Percentiles rank a stretch among this genome's conserved stretches.
phyloP scores from a whole-genome alignment of 805 yeast genomes.

The Starmerella geochares region DNA sequence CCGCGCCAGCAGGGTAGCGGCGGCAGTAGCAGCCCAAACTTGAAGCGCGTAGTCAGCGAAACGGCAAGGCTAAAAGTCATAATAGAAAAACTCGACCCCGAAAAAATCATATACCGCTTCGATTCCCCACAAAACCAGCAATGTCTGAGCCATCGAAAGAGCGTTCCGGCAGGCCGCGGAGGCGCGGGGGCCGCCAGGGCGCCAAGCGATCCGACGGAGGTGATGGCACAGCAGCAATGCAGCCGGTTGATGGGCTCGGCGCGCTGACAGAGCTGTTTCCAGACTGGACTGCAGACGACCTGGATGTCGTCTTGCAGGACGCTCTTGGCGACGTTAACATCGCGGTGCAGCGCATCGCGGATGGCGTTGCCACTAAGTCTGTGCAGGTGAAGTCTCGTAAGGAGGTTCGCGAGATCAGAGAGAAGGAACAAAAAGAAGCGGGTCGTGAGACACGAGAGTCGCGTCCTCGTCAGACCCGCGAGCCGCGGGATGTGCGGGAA shows the following conservation, averaged over 20 bases:
- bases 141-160: constrained; percentile 14
- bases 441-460: constrained; percentile 1
- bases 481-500: not conserved
- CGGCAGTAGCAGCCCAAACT: too few relatives aligned
- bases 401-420: constrained; percentile 43
- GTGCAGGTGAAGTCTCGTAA: constrained; percentile 54
- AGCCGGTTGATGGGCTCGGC: constrained; percentile 9
- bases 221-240: constrained; percentile 7
- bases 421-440: constrained; percentile 24
- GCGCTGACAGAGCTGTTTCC: constrained; percentile 81
- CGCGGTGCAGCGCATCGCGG: constrained; percentile 77
- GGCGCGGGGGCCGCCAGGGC: constrained; percentile 10
- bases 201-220: constrained; percentile 6
- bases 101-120: constrained; percentile 2
- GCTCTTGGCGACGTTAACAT: constrained; percentile 60
- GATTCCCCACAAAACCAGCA: constrained; percentile 6
- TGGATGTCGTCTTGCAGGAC: constrained; percentile 64
- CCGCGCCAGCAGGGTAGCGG: too few relatives aligned
- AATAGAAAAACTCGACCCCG: constrained; percentile 8
- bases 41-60: constrained; percentile 2
- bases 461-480: not conserved
- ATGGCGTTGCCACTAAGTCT: constrained; percentile 87
- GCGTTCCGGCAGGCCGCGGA: constrained; percentile 13
- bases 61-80: constrained; percentile 3
- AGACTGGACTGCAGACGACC: constrained; percentile 85